phyloP scores from a whole-genome alignment of 768 basidiomycete species.

The Mycena filopes region DNA sequence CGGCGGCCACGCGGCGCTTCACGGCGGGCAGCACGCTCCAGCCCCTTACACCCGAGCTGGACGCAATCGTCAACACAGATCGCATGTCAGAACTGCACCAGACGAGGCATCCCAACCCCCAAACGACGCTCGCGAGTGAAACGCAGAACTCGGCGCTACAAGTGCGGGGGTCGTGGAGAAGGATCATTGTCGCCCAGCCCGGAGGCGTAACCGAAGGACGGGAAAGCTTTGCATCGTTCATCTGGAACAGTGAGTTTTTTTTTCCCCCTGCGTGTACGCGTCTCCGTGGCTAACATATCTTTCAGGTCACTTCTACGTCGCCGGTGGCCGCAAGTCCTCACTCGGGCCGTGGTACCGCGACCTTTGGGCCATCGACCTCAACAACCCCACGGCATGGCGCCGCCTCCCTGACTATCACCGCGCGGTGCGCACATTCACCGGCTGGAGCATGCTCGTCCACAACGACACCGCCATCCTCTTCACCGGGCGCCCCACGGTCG shows the following conservation, averaged over 20 bases:
- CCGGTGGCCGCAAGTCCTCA: slow-evolving; percentile 40
- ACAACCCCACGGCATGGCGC: slow-evolving; percentile 39
- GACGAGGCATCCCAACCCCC: slow-evolving; percentile 43
- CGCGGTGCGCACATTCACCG: slow-evolving; percentile 31
- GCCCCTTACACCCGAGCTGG: slow-evolving; percentile 4
- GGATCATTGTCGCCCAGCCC: slow-evolving; percentile 36
- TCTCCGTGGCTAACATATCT: not conserved
- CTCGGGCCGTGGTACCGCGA: slow-evolving; percentile 42
- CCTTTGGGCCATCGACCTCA: slow-evolving; percentile 41
- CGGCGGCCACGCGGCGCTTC: slow-evolving; percentile 43
- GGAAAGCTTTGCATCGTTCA: slow-evolving; percentile 39
- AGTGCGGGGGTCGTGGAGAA: slow-evolving; percentile 49
- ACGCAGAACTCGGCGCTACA: slow-evolving; percentile 38
- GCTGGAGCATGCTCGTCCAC: slow-evolving; percentile 38
- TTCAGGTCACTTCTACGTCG: slow-evolving; percentile 42
- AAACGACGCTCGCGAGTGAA: slow-evolving; percentile 24
- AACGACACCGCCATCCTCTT: slow-evolving; percentile 50
- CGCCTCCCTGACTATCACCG: slow-evolving; percentile 40
- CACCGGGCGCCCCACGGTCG: slow-evolving; percentile 42
- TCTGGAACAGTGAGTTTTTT: slow-evolving; percentile 40
- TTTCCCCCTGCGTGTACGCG: too few relatives aligned
- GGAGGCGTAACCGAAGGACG: slow-evolving; percentile 30
- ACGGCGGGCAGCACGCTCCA: slow-evolving; percentile 26
- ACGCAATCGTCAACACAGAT: slow-evolving; percentile 8
- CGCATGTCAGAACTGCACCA: slow-evolving; percentile 20